Conservation (phyloP, 176 grass and related monocot species). For the Carex cristatella region DNA sequence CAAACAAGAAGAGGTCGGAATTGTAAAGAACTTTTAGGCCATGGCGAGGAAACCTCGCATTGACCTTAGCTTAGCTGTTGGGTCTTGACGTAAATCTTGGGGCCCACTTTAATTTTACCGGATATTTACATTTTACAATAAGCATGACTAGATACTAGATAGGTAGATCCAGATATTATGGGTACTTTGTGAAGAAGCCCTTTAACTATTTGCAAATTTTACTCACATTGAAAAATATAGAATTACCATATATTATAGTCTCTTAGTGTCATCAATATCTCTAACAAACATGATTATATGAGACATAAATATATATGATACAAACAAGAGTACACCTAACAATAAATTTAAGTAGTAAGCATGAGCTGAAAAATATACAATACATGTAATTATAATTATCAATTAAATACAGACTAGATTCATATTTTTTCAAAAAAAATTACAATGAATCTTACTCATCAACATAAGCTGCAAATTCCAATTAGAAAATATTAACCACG, state of each 20-base stretch:
- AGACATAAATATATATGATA: not conserved
- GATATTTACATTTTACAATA: not conserved
- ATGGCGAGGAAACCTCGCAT: conserved; percentile 46
- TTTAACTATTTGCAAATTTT: conserved; percentile 1
- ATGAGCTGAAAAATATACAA: not conserved
- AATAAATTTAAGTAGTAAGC: not conserved
- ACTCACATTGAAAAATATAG: not conserved
- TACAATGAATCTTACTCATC: not conserved
- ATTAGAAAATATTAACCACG: no score
- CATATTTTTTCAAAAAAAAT: no score
- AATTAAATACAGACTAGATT: no score
- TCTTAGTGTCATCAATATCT: not conserved
- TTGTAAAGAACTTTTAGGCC: conserved; percentile 47
- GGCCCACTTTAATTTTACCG: not conserved
- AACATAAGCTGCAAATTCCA: not conserved
- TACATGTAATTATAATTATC: not conserved
- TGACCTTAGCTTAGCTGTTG: conserved; percentile 31
- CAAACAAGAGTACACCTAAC: not conserved
- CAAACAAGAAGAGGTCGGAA: conserved; percentile 60
- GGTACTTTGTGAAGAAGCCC: conserved; percentile 1
- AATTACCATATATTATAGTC: not conserved
- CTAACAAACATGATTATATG: not conserved
- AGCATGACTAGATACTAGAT: not conserved
- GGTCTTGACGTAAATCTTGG: conserved; percentile 17
- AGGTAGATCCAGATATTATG: not conserved